Evolutionary conservation across 2,329 filamentous ascomycete genomes (phyloP), one percentile per base, ranked within the genome.

Genomic region (Phialophora tarda): DNA sequence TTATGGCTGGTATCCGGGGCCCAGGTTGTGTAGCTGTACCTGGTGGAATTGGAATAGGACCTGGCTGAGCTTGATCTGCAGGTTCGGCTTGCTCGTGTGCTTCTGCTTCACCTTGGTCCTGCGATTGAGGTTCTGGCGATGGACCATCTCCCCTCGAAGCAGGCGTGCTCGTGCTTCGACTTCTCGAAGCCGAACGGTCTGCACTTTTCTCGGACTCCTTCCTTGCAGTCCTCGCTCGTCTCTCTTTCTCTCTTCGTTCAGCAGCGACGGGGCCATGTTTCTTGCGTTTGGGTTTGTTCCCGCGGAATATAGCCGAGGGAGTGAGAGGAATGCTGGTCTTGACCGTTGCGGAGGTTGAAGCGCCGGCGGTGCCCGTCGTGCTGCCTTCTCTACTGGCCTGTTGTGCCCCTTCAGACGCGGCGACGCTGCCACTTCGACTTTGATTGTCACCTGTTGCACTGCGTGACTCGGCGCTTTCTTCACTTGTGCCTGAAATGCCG

Each of bases 401-500:
- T 30, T 17, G 58, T 11, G 30, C 26, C 28, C 7, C 28, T 24
- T 28, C 58, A 50, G 21, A 28, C 12, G 23, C 53, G 51, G 47
- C 28, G 28, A 61, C 63, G 50, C 63, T 64, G 30, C 17, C 44
- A 11, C 56, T 59, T 32, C 48, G 56, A 38, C 62, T 64, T 28
- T 32, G n/a, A 51, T 17, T 41, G n/a, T 58, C 62, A 24, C 44
- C 55, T 7, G 57, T 59, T 7, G 55, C 65, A 23, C 62, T 65
- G n/a, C 64, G 67, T 38, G 60, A 62, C 11, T 48, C 58, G 54
- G 53, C 57, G 12, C 34, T 34, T 10, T 62, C 59, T 12, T 59
- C 59, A 24, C 63, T 64, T 10, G 69, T 66, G 24, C 56, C 63
- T 17, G 65, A 58, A 2, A 70, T 51, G 24, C 64, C 66, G 58